These are phyloP conservation scores for Rubus parviflorus DNA, from an alignment of 306 rosid species.

Conservation along the genomic window DNA sequence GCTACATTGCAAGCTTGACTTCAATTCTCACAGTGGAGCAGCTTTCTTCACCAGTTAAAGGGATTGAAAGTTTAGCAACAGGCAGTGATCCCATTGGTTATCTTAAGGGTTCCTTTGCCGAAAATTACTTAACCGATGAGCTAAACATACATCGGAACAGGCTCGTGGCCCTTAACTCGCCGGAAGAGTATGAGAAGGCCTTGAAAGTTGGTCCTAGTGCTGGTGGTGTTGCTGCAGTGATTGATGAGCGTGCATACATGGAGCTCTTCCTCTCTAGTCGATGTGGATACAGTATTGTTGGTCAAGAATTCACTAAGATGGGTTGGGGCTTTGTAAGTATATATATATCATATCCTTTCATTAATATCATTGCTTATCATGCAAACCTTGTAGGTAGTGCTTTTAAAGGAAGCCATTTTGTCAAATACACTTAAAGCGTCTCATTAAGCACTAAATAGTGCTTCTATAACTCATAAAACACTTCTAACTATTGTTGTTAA, in stretches of 20 bases:
- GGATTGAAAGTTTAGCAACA: constrained; percentile 52
- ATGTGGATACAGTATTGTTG: constrained; percentile 50
- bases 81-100: constrained; percentile 60
- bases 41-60: constrained; percentile 63
- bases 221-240: constrained; percentile 68
- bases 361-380: neutral
- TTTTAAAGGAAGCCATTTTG: too few species aligned
- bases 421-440: too few species aligned
- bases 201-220: constrained; percentile 49
- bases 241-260: constrained; percentile 63
- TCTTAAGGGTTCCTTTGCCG: constrained; percentile 46
- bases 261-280: constrained; percentile 72
- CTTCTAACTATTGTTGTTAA: neutral
- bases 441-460: too few species aligned
- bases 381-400: too few species aligned
- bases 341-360: neutral
- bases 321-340: constrained; percentile 83
- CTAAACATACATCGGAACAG: constrained; percentile 49
- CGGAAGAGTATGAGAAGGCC: constrained; percentile 49
- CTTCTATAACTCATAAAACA: neutral
- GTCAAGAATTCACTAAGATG: constrained; percentile 70
- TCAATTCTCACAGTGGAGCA: constrained; percentile 56
- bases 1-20: constrained; percentile 38
- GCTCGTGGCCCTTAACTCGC: constrained; percentile 55
- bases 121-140: constrained; percentile 48